A percentile compares a stretch with the other conserved stretches of the same genome.
phyloP scores from a whole-genome alignment of 2,329 filamentous ascomycete genomes.

The Lachnellula hyalina region DNA sequence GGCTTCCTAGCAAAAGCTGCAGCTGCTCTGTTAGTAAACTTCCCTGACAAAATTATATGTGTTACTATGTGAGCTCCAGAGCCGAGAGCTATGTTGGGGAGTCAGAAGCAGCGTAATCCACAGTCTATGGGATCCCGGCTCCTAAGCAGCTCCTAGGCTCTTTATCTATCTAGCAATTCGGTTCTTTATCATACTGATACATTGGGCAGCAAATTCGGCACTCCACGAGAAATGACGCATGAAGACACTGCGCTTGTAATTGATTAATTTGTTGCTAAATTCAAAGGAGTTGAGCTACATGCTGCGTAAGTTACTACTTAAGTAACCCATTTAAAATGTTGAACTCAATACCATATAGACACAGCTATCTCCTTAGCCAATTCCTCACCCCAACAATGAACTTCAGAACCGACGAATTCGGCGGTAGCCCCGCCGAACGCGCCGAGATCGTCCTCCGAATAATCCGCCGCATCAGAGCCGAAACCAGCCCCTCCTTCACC shows the following conservation, averaged over 20 bases:
- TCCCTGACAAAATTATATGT: no score
- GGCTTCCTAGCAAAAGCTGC: conserved; percentile 31
- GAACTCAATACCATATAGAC: conserved; percentile 30
- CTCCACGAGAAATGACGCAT: conserved; percentile 50
- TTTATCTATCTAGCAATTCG: no score
- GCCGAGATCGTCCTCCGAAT: conserved; percentile 62
- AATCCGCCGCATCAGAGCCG: conserved; percentile 51
- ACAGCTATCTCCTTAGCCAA: conserved; percentile 66
- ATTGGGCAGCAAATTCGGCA: conserved; percentile 37
- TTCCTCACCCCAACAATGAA: conserved; percentile 68
- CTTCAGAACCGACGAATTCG: conserved; percentile 60
- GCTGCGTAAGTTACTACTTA: conserved; percentile 34
- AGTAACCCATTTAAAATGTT: no score
- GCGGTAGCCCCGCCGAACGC: conserved; percentile 67
- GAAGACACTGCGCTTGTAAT: conserved; percentile 50
- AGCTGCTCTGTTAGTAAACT: conserved; percentile 17
- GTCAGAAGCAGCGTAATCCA: no score
- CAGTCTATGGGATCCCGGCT: no score
- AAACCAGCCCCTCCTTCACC: conserved; percentile 35
- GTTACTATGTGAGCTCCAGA: no score
- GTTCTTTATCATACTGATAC: no score
- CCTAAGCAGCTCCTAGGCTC: no score
- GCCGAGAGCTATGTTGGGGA: no score
- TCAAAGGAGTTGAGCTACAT: conserved; percentile 49
- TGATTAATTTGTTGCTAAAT: conserved; percentile 47